Base-by-base conservation (phyloP, 2,329 filamentous ascomycete species). In the Amauroascus verrucosus region DNA sequence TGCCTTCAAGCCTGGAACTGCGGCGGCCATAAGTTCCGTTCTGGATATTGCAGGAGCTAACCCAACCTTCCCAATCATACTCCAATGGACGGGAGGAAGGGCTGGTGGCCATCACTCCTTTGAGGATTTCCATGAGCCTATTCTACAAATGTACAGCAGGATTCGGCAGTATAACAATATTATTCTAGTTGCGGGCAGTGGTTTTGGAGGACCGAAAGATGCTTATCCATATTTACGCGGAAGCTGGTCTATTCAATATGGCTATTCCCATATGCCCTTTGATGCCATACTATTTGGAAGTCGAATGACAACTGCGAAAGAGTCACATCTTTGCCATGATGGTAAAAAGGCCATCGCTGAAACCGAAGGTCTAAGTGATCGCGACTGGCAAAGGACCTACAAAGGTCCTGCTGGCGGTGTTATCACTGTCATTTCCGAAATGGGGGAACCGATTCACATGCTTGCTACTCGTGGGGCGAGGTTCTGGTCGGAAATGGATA, bases 391-490 rank as follows among this genome's bases (percentile, higher is more conserved):
- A 72, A 83, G 90, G 73, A 94, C 88, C 5, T 95, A 95, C 76
- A 88, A 91, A 74, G 87, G 86, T n/a, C 79, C 89, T 24, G 86
- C 90, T 54, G 93, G 93, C 63, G 93, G 93, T 67, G 83, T 98
- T 58, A 91, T 98, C 63, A 98, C 93, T 28, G 93, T 98, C 47
- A 82, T 88, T 59, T 98, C 93, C 1, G 93, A 98, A 73, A 97
- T 98, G 93, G 93, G 93, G 44, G 93, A 98, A 77, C 93, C 93
- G 5, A 98, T 98, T 57, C 93, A 98, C 77, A 98, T 98, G 77
- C 81, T 98, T 56, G 93, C 93, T 14, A 98, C 93, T 47, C 86
- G 93, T 55, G 93, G 93, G 79, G 90, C 98, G 47, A 77, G 82
- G 51, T 95, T 98, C 77, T 98, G 93, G 93, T 84, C 89, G 45